phyloP scores from a whole-genome alignment of 2,329 filamentous ascomycete species.

The Pseudogymnoascus sp. region DNA sequence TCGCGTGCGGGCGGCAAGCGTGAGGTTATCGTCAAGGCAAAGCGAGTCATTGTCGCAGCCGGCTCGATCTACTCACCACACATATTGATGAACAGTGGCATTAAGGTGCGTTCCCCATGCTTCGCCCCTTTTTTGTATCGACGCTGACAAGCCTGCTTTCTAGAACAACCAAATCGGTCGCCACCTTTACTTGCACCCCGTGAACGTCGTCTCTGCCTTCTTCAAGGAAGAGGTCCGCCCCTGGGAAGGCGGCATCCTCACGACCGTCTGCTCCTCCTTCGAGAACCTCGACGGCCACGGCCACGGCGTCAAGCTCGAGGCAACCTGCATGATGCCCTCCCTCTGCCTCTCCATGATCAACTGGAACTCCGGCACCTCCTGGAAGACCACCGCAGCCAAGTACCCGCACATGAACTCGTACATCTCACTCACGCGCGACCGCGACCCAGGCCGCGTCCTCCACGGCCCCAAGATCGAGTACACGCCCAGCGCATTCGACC shows the following conservation, averaged over 20 bases:
- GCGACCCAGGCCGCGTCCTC: constrained; percentile 66
- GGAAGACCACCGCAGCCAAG: constrained; percentile 62
- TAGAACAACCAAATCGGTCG: constrained; percentile 70
- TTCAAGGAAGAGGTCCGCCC: constrained; percentile 63
- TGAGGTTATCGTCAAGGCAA: constrained; percentile 65
- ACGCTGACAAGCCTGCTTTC: background rate
- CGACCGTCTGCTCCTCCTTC: constrained; percentile 65
- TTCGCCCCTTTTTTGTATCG: background rate
- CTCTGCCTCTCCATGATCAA: constrained; percentile 53
- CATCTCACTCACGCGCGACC: constrained; percentile 68
- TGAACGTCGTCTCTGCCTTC: constrained; percentile 48
- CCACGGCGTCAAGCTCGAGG: constrained; percentile 77
- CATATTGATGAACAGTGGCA: constrained; percentile 66
- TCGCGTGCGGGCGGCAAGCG: constrained; percentile 55
- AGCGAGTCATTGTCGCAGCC: constrained; percentile 69
- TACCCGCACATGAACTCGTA: constrained; percentile 62
- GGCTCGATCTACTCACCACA: constrained; percentile 72
- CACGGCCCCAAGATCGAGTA: constrained; percentile 63
- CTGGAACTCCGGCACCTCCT: constrained; percentile 61
- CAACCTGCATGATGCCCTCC: constrained; percentile 64
- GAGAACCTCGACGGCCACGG: constrained; percentile 74
- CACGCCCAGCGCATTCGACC: constrained; percentile 61
- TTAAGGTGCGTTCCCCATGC: constrained; percentile 43
- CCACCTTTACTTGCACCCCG: constrained; percentile 77
- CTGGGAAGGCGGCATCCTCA: constrained; percentile 69